Conservation (phyloP, 257 asterid species). For the Euphrasia confusa region DNA sequence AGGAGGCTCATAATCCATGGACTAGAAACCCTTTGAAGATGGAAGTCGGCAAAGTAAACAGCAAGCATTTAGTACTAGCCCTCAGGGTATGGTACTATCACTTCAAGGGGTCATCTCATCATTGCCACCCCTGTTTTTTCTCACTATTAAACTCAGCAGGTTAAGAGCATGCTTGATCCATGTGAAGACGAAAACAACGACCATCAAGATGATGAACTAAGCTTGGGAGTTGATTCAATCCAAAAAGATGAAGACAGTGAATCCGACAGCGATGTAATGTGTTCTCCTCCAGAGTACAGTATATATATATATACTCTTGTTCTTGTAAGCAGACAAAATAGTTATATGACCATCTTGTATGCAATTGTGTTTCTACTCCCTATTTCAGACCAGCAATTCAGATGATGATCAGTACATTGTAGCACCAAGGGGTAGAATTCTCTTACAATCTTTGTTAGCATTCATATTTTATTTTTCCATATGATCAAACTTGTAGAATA, state of each 20-base stretch:
- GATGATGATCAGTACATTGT: slow-evolving; percentile 69
- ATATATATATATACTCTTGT: slow-evolving; percentile 17
- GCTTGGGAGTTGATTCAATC: slow-evolving; percentile 66
- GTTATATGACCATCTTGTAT: slow-evolving; percentile 13
- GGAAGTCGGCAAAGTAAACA: slow-evolving; percentile 89
- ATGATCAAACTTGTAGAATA: slow-evolving; percentile 19
- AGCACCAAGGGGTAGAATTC: slow-evolving; percentile 58
- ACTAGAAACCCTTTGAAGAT: slow-evolving; percentile 68
- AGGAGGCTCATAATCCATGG: slow-evolving; percentile 82
- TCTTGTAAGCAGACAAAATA: slow-evolving; percentile 2
- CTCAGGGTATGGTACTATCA: slow-evolving; percentile 56
- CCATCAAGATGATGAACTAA: slow-evolving; percentile 49
- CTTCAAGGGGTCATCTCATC: slow-evolving; percentile 14
- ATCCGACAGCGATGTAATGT: slow-evolving; percentile 69
- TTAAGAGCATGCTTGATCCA: slow-evolving; percentile 92
- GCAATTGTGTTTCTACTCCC: slow-evolving; percentile 20
- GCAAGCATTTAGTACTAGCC: slow-evolving; percentile 80
- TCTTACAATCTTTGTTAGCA: slow-evolving; percentile 1
- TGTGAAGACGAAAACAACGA: slow-evolving; percentile 85
- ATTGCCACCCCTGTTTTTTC: slow-evolving; percentile 15
- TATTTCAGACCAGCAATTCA: slow-evolving; percentile 60
- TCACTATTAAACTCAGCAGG: slow-evolving; percentile 44
- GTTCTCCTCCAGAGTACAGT: slow-evolving; percentile 18
- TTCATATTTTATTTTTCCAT: slow-evolving; percentile 18
- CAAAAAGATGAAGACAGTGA: slow-evolving; percentile 48